Evolutionary conservation across 2,329 filamentous ascomycete species (phyloP).

Genomic region (Claviceps africana): DNA sequence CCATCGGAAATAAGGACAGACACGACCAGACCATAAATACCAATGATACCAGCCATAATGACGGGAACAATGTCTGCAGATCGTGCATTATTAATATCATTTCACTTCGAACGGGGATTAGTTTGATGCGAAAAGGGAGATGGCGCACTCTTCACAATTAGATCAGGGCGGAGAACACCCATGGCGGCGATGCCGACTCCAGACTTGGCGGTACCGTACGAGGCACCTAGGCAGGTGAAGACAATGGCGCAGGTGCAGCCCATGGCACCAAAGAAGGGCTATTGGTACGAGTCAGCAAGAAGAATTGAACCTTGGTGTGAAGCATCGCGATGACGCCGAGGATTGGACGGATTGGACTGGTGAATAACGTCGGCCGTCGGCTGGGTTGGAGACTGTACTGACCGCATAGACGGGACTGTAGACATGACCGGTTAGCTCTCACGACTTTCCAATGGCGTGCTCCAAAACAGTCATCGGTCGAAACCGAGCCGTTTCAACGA

Average conservation of each 20-base stretch:
- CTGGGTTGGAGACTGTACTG: slow-evolving; percentile 39
- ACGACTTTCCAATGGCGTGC: neutral
- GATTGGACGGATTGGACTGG: slow-evolving; percentile 6
- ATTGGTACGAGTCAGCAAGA: slow-evolving; percentile 20
- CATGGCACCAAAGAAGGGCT: slow-evolving; percentile 93
- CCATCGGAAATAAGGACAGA: slow-evolving; percentile 76
- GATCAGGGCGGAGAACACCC: slow-evolving; percentile 92
- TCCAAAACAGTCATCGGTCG: neutral
- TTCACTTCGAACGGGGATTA: neutral
- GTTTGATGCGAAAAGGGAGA: neutral
- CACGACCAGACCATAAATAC: slow-evolving; percentile 90
- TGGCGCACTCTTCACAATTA: slow-evolving; percentile 95
- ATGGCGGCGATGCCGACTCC: slow-evolving; percentile 97
- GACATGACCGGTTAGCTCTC: slow-evolving; percentile 28
- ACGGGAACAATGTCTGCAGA: slow-evolving; percentile 87
- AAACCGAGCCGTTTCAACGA: slow-evolving; percentile 8
- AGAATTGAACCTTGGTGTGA: slow-evolving; percentile 7
- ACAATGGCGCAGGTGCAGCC: slow-evolving; percentile 94
- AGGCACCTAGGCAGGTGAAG: slow-evolving; percentile 91
- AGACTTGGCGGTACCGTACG: slow-evolving; percentile 98
- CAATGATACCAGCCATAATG: slow-evolving; percentile 99
- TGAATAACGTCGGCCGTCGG: slow-evolving; percentile 18
- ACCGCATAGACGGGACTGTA: slow-evolving; percentile 94
- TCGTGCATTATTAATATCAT: slow-evolving; percentile 9
- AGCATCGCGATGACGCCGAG: slow-evolving; percentile 10